Conservation (phyloP, 2,329 filamentous ascomycete genomes). For the Xylariaceae sp. region DNA sequence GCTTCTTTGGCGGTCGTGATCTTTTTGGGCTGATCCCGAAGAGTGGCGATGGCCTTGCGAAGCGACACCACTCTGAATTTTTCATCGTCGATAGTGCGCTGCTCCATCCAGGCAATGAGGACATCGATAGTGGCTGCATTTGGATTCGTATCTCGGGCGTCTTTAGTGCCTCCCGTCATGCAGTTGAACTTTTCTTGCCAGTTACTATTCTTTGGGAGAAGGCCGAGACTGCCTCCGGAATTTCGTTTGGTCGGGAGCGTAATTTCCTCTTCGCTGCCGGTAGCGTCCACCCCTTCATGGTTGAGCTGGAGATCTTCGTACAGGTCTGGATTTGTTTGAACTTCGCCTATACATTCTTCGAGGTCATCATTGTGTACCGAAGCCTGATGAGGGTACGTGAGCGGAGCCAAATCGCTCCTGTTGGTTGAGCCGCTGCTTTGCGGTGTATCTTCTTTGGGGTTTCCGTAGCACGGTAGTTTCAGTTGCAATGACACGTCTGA, state of each 20-base stretch:
- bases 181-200: conserved; percentile 51
- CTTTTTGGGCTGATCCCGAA: conserved; percentile 61
- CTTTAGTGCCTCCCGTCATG: conserved; percentile 45
- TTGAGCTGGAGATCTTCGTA: conserved; percentile 47
- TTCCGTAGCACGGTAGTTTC: conserved; percentile 8
- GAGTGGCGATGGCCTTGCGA: conserved; percentile 68
- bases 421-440: conserved; percentile 5
- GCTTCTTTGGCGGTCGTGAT: conserved; percentile 70
- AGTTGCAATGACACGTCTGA: conserved; percentile 11
- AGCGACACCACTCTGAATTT: conserved; percentile 74
- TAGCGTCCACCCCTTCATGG: conserved; percentile 7
- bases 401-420: not conserved
- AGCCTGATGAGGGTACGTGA: no score
- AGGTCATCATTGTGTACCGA: conserved; percentile 6
- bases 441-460: not conserved
- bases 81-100: conserved; percentile 73
- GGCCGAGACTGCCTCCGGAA: no score
- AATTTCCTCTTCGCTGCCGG: no score
- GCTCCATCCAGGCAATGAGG: conserved; percentile 71
- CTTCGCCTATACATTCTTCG: conserved; percentile 49
- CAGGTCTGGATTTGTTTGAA: conserved; percentile 55
- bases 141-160: conserved; percentile 50
- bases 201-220: conserved; percentile 10
- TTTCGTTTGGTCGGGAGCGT: no score
- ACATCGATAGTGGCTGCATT: conserved; percentile 74